Base-by-base conservation (phyloP, 164 flowering plant genomes). In the Vitis amurensis region DNA sequence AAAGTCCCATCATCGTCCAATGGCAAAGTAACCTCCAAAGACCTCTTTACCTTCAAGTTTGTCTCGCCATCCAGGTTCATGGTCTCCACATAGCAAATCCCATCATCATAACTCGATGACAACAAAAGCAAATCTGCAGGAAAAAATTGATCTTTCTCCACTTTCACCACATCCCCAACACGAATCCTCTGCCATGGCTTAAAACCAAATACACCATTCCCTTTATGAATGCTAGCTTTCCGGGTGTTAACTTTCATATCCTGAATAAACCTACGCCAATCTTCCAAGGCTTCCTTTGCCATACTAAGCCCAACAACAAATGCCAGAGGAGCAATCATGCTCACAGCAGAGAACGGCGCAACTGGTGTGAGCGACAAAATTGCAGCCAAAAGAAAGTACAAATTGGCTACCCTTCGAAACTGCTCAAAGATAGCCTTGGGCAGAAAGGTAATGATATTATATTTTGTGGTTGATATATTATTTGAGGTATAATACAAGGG, bases 61-160 rank as follows among this genome's bases (percentile, higher is more conserved):
- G 98, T 93, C 74, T 93, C 98, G 23, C 98, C 97, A 77, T 93
- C 98, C 71, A 93, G 82, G 76, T 93, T 93, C 98, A 93, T 91
- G 16, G 98, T 93, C 79, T 93, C 98, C 65, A 93, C 98, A 77
- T 93, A 93, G 77, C 98, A 89, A 71, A 93, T 87, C 47, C 97
- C 98, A 74, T 93, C 98, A 55, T 90, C 97, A 68, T 90, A 90
- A 76, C 92, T 82, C 6, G 97, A 91, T 12, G 98, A 88, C 79
- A 93, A 59, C 11, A 93, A 73, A 51, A 91, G 88, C 77, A 93
- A 74, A 75, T 93, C 98, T 11, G 93, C 91, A 53, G 98, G 98
- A 66, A 93, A 93, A 60, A 89, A 93, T 50, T 88, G 83, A 81
- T 93, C 92, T 78, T 93, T 91, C 68, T 89, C 91, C 12, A 93